Evolutionary conservation across 169 alveolate species (phyloP), one percentile per base, ranked within the genome.

Genomic region (Perkinsus marinus): DNA sequence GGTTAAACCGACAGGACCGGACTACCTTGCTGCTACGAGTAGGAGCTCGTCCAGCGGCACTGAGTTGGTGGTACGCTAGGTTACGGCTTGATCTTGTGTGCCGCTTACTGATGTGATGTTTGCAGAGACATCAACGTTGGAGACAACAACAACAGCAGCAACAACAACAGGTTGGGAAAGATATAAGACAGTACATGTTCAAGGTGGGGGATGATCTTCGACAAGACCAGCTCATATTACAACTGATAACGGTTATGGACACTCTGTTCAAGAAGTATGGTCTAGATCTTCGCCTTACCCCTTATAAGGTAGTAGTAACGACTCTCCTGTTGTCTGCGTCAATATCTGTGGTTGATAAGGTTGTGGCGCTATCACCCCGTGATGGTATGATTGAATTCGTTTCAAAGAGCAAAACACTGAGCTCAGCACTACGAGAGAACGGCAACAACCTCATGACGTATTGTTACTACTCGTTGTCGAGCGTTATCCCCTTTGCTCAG

Each of bases 121-220:
- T 57, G 3, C 79, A 57, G 79, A 57, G 79, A 16, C 79, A 57
- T 57, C 79, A 57, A 30, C 37, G 79, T 57, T 57, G 79, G 79
- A 13, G 22, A 30, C 26, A 57, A 30, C 79, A 57, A 26, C 79
- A 57, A 30, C 79, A 57, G 22, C 79, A 57, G 34, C 79, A 57
- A 16, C 79, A 57, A 30, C 79, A 13, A 16, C 10, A 3, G 46
- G 10, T 6, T 41, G 68, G 68, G 90, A 89, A 89, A 30, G 57
- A 39, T 89, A 39, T 41, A 47, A 90, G 38, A 16, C 57, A 90
- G 90, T 93, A 91, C 43, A 96, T 98, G 96, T 98, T 95, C 92
- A 98, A 98, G 92, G 97, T 95, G 19, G 99, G 99, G n/a, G 99
- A 98, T 93, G 99, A 98, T 93, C 95, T 98, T 92, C 93, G 99